Percentiles rank a stretch among this genome's conserved stretches.
phyloP scores from a whole-genome alignment of 2,329 filamentous ascomycete species.

The Penicillium polonicum region DNA sequence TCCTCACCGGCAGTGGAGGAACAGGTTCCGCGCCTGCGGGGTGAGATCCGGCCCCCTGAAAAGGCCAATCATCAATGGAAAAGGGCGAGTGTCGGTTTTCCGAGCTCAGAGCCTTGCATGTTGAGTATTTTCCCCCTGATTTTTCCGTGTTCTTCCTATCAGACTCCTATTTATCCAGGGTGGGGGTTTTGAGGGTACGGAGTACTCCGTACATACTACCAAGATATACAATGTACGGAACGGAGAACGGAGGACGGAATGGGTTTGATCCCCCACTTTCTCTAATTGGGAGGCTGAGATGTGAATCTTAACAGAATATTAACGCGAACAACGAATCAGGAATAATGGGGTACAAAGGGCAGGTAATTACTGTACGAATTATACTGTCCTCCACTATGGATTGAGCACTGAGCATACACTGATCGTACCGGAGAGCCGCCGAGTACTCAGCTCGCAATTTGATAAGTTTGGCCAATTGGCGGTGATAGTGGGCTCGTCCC shows the following conservation, averaged over 20 bases:
- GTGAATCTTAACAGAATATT: neutral
- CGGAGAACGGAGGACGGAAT: too few species aligned
- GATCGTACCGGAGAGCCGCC: slow-evolving; percentile 23
- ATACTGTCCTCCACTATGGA: neutral
- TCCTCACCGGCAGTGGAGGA: slow-evolving; percentile 30
- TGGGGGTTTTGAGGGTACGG: neutral
- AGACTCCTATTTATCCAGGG: slow-evolving; percentile 2
- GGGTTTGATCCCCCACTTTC: neutral
- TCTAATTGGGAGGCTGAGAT: neutral
- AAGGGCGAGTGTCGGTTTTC: slow-evolving; percentile 22
- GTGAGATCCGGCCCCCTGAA: slow-evolving; percentile 17
- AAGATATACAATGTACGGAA: too few species aligned
- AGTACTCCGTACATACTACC: neutral
- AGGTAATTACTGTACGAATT: neutral
- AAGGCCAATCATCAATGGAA: slow-evolving; percentile 27
- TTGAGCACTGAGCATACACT: neutral
- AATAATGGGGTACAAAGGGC: neutral
- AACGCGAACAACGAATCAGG: neutral
- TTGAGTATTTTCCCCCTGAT: slow-evolving; percentile 16
- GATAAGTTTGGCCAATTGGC: slow-evolving; percentile 2
- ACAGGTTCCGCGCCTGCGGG: slow-evolving; percentile 31
- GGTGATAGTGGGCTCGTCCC: neutral
- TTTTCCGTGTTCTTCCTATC: slow-evolving; percentile 22
- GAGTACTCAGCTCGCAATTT: slow-evolving; percentile 15
- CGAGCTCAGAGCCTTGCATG: slow-evolving; percentile 34